phyloP scores from a whole-genome alignment of 805 yeast genomes.

The Wickerhamomyces hampshirensis region DNA sequence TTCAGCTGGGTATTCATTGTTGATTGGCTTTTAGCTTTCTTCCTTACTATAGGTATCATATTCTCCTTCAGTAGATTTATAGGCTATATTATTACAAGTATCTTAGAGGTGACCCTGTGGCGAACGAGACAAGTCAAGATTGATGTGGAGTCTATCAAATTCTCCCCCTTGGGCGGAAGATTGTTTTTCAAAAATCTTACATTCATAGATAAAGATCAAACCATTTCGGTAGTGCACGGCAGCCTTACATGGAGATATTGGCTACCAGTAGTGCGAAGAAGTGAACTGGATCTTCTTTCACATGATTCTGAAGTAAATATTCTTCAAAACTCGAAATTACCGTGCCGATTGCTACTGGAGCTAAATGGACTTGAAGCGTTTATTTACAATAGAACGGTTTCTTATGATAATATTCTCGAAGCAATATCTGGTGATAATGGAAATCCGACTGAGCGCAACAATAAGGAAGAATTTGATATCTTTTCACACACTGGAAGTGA shows the following conservation, averaged over 20 bases:
- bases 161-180: constrained; percentile 81
- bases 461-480: constrained; percentile 12
- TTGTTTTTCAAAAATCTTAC: constrained; percentile 71
- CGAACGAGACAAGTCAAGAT: constrained; percentile 50
- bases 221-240: constrained; percentile 66
- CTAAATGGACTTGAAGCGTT: constrained; percentile 81
- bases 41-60: constrained; percentile 56
- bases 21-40: constrained; percentile 71
- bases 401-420: constrained; percentile 64
- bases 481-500: constrained; percentile 10
- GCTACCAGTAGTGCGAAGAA: constrained; percentile 44
- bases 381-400: constrained; percentile 71
- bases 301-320: constrained; percentile 16
- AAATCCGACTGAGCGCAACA: constrained; percentile 10
- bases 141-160: constrained; percentile 65
- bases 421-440: constrained; percentile 22
- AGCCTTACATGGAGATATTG: constrained; percentile 90
- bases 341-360: constrained; percentile 51
- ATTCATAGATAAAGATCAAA: constrained; percentile 66
- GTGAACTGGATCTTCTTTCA: constrained; percentile 7
- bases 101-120: constrained; percentile 59
- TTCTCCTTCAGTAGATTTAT: constrained; percentile 73
- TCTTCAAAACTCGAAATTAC: constrained; percentile 42
- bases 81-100: constrained; percentile 52
- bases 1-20: constrained; percentile 74